Conservation (phyloP, 2,329 filamentous ascomycete genomes). For the Fusarium sp. region DNA sequence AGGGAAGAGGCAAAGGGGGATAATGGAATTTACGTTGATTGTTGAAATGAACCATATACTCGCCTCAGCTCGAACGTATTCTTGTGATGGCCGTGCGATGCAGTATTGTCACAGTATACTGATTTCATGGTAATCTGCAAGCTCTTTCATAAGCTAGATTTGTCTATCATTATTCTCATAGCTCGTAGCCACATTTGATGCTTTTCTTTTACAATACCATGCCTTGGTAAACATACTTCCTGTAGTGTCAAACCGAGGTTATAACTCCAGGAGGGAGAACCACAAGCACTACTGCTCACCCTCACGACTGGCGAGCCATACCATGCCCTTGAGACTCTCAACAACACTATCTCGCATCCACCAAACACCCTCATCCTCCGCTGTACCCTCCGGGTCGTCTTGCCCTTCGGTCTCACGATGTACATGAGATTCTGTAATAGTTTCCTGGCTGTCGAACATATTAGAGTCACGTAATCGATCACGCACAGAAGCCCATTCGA, state of each 20-base stretch:
- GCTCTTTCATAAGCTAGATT: slow-evolving; percentile 18
- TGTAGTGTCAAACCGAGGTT: neutral
- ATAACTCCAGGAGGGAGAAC: neutral
- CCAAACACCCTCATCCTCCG: slow-evolving; percentile 55
- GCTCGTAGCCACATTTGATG: slow-evolving; percentile 29
- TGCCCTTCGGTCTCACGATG: slow-evolving; percentile 27
- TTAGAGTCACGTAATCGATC: slow-evolving; percentile 47
- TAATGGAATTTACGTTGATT: slow-evolving; percentile 49
- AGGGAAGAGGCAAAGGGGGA: slow-evolving; percentile 47
- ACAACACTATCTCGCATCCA: slow-evolving; percentile 68
- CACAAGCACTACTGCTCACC: slow-evolving; percentile 42
- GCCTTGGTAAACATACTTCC: neutral
- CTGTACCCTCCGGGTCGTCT: slow-evolving; percentile 34
- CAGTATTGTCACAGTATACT: neutral
- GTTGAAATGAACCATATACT: slow-evolving; percentile 47
- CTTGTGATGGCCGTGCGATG: slow-evolving; percentile 1
- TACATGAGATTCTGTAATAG: slow-evolving; percentile 46
- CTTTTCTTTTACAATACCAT: neutral
- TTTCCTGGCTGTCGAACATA: slow-evolving; percentile 51
- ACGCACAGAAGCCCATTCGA: slow-evolving; percentile 66
- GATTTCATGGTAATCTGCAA: neutral
- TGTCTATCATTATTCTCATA: slow-evolving; percentile 33
- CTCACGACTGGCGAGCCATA: slow-evolving; percentile 62
- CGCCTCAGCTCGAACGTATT: slow-evolving; percentile 18
- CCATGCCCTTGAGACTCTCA: slow-evolving; percentile 65